Evolutionary conservation across 2,329 filamentous ascomycete species (phyloP).

Genomic region (Colletotrichum echinochloae): DNA sequence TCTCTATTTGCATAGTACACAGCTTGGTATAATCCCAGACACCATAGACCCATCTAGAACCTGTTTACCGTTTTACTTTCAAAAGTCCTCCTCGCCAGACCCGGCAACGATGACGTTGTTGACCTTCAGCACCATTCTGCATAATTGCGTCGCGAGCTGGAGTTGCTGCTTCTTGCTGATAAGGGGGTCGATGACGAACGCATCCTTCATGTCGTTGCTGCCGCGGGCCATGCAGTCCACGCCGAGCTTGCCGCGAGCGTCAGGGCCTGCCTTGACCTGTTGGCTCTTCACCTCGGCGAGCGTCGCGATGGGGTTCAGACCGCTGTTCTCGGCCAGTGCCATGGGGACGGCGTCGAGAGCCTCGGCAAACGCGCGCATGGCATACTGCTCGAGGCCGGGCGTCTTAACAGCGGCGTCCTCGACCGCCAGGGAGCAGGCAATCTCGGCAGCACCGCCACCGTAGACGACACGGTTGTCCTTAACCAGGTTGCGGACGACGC

Average conservation of each 20-base stretch:
- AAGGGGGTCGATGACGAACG: constrained; percentile 97
- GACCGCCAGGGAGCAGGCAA: constrained; percentile 95
- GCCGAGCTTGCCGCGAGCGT: constrained; percentile 74
- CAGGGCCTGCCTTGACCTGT: constrained; percentile 80
- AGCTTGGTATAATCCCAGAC: constrained; percentile 42
- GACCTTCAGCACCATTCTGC: constrained; percentile 97
- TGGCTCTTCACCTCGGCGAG: constrained; percentile 95
- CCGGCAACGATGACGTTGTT: constrained; percentile 97
- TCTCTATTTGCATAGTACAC: constrained; percentile 43
- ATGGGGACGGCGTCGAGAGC: constrained; percentile 94
- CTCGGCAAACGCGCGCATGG: constrained; percentile 97
- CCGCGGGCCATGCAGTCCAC: constrained; percentile 98
- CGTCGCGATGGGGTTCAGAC: constrained; percentile 94
- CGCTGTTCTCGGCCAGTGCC: constrained; percentile 97
- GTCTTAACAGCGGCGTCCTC: constrained; percentile 96
- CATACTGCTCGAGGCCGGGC: constrained; percentile 97
- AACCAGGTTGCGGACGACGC: constrained; percentile 96
- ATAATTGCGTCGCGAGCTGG: constrained; percentile 94
- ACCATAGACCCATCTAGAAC: constrained; percentile 39
- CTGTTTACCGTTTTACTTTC: constrained; percentile 50
- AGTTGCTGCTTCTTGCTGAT: constrained; percentile 99
- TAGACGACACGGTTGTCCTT: constrained; percentile 97
- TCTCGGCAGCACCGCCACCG: constrained; percentile 95
- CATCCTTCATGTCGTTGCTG: constrained; percentile 96
- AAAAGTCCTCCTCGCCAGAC: constrained; percentile 88